phyloP scores from a whole-genome alignment of 108 stramenopile species.

The Thalassiosira profunda region DNA sequence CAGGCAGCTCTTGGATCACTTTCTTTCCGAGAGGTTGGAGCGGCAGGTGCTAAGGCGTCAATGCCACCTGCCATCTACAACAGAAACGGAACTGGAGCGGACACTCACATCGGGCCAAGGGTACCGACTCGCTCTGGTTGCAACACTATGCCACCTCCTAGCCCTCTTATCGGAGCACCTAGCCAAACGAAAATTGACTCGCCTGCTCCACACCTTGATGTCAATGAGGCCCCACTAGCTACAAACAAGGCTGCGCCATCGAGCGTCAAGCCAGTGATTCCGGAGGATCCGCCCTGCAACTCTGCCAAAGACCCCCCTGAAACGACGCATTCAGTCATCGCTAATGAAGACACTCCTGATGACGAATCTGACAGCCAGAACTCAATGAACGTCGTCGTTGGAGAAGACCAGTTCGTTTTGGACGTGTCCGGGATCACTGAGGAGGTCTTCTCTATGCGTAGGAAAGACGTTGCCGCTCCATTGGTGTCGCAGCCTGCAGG shows the following conservation, averaged over 20 bases:
- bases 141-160: neutral
- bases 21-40: constrained; percentile 18
- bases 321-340: neutral
- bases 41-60: neutral
- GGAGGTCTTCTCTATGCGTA: neutral
- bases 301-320: constrained; percentile 18
- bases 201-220: neutral
- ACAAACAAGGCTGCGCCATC: neutral
- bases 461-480: neutral
- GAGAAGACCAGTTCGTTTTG: constrained; percentile 6
- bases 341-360: neutral
- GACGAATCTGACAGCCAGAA: no score
- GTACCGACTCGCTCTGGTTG: neutral
- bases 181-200: neutral
- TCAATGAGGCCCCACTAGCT: neutral
- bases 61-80: neutral
- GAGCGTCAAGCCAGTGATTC: neutral
- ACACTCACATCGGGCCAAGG: neutral
- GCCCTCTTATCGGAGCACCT: neutral
- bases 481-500: neutral
- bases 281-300: constrained; percentile 16
- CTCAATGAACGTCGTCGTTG: constrained; percentile 1
- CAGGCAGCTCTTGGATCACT: constrained; percentile 40
- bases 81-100: neutral
- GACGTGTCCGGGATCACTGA: constrained; percentile 1